These are phyloP conservation scores for Pythium coloratum DNA, from an alignment of 352 stramenopile species.

Conservation along the genomic window DNA sequence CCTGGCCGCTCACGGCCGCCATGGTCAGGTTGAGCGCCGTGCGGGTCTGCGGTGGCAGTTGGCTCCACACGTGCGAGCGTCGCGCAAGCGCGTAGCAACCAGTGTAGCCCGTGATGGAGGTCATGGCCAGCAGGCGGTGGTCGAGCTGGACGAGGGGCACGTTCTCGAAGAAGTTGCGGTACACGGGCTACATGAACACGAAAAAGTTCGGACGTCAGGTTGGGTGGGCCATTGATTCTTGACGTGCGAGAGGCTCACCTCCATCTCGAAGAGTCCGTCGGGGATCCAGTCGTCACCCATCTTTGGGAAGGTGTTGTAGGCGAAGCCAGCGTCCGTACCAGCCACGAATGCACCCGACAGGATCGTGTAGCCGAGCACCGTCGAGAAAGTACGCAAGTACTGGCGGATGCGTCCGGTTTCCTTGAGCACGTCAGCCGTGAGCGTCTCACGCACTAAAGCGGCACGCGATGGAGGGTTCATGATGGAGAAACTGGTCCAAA, in stretches of 20 bases:
- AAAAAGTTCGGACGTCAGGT: not conserved
- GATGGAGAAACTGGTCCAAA: slow-evolving; percentile 95
- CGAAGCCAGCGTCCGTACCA: slow-evolving; percentile 97
- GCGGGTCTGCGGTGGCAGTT: slow-evolving; percentile 77
- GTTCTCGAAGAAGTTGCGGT: slow-evolving; percentile 98
- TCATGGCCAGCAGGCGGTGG: slow-evolving; percentile 95
- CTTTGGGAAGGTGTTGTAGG: slow-evolving; percentile 98
- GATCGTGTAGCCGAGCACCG: slow-evolving; percentile 79
- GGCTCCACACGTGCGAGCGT: slow-evolving; percentile 79
- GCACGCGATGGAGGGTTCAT: slow-evolving; percentile 74
- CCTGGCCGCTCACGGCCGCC: slow-evolving; percentile 70
- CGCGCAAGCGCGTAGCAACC: slow-evolving; percentile 67
- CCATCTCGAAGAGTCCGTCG: slow-evolving; percentile 88
- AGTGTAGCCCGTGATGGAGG: slow-evolving; percentile 78
- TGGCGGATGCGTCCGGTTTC: slow-evolving; percentile 65
- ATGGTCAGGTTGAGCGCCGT: slow-evolving; percentile 81
- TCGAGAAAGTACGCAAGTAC: slow-evolving; percentile 59
- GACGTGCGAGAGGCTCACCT: slow-evolving; percentile 25
- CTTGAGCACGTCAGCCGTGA: slow-evolving; percentile 76
- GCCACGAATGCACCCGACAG: slow-evolving; percentile 95
- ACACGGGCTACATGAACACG: slow-evolving; percentile 52
- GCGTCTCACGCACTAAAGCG: slow-evolving; percentile 68
- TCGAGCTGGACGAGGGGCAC: slow-evolving; percentile 98
- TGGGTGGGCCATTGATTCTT: not conserved
- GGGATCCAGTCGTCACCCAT: slow-evolving; percentile 96